These are phyloP conservation scores for Hirschioporus abietinus DNA, from an alignment of 768 basidiomycete species.

Conservation along the genomic window DNA sequence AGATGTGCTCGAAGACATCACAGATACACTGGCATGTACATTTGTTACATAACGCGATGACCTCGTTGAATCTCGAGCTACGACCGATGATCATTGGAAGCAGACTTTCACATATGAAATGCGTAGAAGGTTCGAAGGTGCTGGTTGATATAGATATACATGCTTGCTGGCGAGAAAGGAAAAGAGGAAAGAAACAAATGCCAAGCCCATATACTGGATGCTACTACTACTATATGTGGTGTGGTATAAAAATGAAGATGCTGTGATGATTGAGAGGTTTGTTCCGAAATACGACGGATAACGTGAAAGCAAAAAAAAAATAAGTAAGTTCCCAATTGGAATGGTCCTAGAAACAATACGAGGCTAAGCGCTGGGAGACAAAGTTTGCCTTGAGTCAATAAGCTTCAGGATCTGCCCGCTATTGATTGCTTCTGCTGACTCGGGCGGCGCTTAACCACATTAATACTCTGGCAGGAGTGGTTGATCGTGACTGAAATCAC, in stretches of 20 bases:
- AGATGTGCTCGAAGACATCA: too few relatives aligned
- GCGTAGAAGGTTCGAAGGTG: neutral
- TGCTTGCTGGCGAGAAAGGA: neutral
- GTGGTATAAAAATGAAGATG: neutral
- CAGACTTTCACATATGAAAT: neutral
- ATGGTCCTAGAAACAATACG: neutral
- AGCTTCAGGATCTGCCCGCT: neutral
- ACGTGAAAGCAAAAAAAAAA: neutral
- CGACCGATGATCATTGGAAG: too few relatives aligned
- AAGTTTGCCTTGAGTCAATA: neutral
- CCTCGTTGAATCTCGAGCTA: too few relatives aligned
- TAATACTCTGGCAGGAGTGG: neutral
- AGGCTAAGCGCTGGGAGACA: neutral
- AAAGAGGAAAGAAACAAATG: neutral
- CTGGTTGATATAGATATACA: neutral
- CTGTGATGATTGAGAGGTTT: neutral
- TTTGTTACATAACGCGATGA: too few relatives aligned
- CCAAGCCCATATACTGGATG: neutral
- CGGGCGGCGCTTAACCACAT: neutral
- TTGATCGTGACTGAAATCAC: slow-evolving; percentile 72
- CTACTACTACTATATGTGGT: neutral
- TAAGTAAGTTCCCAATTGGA: neutral
- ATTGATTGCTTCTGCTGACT: neutral
- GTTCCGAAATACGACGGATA: neutral
- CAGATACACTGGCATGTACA: too few relatives aligned